Evolutionary conservation across 2,329 filamentous ascomycete genomes (phyloP).

Genomic region (Pseudopithomyces maydicus): DNA sequence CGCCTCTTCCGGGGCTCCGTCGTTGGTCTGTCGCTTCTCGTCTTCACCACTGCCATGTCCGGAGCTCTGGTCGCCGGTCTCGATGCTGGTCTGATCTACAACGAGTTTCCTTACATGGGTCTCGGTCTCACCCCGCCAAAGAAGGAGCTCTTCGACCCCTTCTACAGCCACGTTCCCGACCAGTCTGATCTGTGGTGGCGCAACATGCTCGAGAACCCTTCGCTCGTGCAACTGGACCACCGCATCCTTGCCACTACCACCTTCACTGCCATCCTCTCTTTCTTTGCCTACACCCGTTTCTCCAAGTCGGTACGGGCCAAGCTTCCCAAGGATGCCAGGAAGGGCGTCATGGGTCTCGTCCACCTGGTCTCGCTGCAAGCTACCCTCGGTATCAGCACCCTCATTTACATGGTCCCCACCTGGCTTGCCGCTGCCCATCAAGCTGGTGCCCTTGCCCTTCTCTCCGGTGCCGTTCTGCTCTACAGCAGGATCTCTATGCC

Average conservation of each 20-base stretch:
- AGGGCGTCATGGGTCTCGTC: slow-evolving; percentile 77
- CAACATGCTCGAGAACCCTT: slow-evolving; percentile 97
- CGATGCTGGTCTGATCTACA: slow-evolving; percentile 97
- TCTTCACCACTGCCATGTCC: slow-evolving; percentile 91
- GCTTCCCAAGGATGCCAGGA: slow-evolving; percentile 65
- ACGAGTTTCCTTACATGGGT: slow-evolving; percentile 97
- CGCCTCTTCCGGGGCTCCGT: slow-evolving; percentile 75
- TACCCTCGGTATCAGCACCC: slow-evolving; percentile 82
- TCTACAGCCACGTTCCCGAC: slow-evolving; percentile 81
- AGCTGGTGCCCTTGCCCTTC: slow-evolving; percentile 81
- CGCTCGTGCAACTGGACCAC: slow-evolving; percentile 93
- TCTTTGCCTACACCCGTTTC: slow-evolving; percentile 81
- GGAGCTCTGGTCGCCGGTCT: slow-evolving; percentile 92
- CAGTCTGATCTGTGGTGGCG: slow-evolving; percentile 90
- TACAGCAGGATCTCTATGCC: slow-evolving; percentile 60
- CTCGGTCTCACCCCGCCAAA: slow-evolving; percentile 78
- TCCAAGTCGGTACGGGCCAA: slow-evolving; percentile 65
- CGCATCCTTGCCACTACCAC: slow-evolving; percentile 89
- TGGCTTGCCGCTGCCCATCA: slow-evolving; percentile 90
- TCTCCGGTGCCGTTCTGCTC: slow-evolving; percentile 81
- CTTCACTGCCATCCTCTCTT: slow-evolving; percentile 76
- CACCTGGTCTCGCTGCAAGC: slow-evolving; percentile 85
- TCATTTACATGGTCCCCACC: slow-evolving; percentile 92
- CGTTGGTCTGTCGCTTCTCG: slow-evolving; percentile 71
- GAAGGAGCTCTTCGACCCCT: slow-evolving; percentile 81